Base-by-base conservation (phyloP, 106 monocot genomes). In the Acanthochlamys bracteata region DNA sequence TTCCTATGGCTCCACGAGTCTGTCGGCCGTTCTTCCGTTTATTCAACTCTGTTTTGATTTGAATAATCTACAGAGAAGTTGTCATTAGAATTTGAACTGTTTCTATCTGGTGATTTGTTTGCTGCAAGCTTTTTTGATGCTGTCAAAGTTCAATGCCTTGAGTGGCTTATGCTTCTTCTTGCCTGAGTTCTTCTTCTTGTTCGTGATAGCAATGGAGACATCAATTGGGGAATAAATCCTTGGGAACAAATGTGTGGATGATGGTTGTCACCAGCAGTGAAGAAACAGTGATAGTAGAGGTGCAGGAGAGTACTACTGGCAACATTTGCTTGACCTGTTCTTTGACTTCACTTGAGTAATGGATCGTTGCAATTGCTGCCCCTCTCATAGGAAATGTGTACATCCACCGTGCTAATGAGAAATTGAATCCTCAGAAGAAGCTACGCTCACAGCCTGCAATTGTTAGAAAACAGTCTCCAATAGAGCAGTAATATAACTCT, bases 181-280 rank as follows among this genome's bases (percentile, higher is more conserved):
- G 11, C 45, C 22, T 22, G 11, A 63, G 11, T 45, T 63, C 43
- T 23, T 55, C 23, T 43, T 75, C 56, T 63, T 63, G 11, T 45
- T 56, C 2, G 75, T 41, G 17, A 75, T 75, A 41, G 75, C 75
- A 46, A 75, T 69, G 55, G 75, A 69, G 55, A 45, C 61, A 53
- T 69, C 75, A 39, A n/a, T 75, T 75, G 2, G 69, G 75, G 69
- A 75, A 75, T 46, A 69, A 69, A 17, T 75, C 69, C 10, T 41
- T 42, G 25, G 69, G 45, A 17, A 75, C 56, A 27, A 75, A 75
- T 9, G 75, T 68, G 55, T 75, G 75, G 25, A 63, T 4, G 12
- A 69, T 42, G 6, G 75, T 75, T 14, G 54, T 22, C 11, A 64
- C 43, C 3, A 75, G 43, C 4, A 75, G 69, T 23, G 63, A 54